Base-by-base conservation (phyloP, 305 asterid species). In the Solanum hybrid region DNA sequence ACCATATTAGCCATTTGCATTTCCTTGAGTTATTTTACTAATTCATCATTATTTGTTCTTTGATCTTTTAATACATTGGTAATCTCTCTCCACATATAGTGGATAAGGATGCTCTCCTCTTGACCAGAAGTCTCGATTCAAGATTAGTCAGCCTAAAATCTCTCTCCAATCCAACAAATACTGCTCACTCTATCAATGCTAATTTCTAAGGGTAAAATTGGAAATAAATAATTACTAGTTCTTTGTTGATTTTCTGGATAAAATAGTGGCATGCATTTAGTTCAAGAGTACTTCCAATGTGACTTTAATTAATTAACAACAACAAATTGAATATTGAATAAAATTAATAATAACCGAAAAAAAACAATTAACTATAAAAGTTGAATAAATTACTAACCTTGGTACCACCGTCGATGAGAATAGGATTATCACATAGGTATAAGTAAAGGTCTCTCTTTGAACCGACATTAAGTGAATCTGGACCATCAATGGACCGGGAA, bases 381-480 rank as follows among this genome's bases (percentile, higher is more conserved):
- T 31, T 51, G 8, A 37, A 74, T 40, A 76, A 24, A 29, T 74
- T 24, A 79, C 82, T 46, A 74, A 95, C 98, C 98, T 94, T 96
- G 89, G 90, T 90, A 51, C 95, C 96, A 42, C 37, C 88, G 90
- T 96, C 99, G 77, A 96, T 92, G 81, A 95, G 80, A 89, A 96
- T 39, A 3, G 96, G 97, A 86, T 92, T 80, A 90, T 96, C 95
- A 79, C 95, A 96, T 3, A 95, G 92, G 88, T 94, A 88, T 6
- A 96, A 91, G 90, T 92, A 96, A 22, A 96, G 93, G 20, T 95
- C 93, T 92, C 94, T 96, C 94, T 91, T 96, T 1, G 97, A 94
- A 6, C 24, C 90, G 36, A 92, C 89, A 1, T 88, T 33, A 90
- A 92, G 36, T 42, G 91, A 89, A 24, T 92, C 94, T 37, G 89